A percentile compares a stretch with the other conserved stretches of the same genome.
These are phyloP conservation scores for Aureobasidium zeae DNA, from an alignment of 2,329 filamentous ascomycete species.

Conservation along the genomic window DNA sequence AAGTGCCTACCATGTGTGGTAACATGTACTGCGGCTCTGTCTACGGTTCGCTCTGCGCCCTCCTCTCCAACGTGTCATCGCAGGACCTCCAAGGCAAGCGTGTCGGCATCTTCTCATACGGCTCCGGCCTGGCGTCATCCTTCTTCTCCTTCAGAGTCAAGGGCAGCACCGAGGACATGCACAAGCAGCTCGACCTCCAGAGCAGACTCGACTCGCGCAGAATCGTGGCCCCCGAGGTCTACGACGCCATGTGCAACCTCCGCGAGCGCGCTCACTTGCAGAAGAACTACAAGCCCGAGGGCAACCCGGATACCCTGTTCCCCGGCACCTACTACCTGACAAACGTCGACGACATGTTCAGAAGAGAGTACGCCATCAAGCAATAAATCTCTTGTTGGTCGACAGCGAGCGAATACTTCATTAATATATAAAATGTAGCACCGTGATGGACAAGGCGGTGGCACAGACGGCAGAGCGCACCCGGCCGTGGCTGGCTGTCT, in stretches of 20 bases:
- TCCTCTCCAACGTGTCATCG: conserved; percentile 39
- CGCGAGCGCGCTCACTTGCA: conserved; percentile 43
- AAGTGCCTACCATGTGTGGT: conserved; percentile 44
- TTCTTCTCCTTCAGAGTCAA: conserved; percentile 42
- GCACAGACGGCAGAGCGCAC: conserved; percentile 1
- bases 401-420: not conserved
- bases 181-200: conserved; percentile 40
- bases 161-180: conserved; percentile 39
- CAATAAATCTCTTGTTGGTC: conserved; percentile 26
- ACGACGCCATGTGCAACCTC: conserved; percentile 46
- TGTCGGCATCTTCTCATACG: conserved; percentile 45
- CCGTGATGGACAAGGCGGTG: conserved; percentile 5
- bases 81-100: conserved; percentile 42
- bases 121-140: conserved; percentile 42
- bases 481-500: conserved; percentile 3
- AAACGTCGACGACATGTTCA: conserved; percentile 43
- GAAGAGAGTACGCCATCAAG: conserved; percentile 42
- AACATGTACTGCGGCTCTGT: conserved; percentile 49
- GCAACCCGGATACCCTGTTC: conserved; percentile 36
- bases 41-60: conserved; percentile 41
- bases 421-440: no score
- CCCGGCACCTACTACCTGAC: conserved; percentile 45
- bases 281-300: conserved; percentile 40
- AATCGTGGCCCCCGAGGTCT: conserved; percentile 39
- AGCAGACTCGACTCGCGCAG: conserved; percentile 37